phyloP scores from a whole-genome alignment of 495 filamentous ascomycete species.

The Tuber umbilicatum region DNA sequence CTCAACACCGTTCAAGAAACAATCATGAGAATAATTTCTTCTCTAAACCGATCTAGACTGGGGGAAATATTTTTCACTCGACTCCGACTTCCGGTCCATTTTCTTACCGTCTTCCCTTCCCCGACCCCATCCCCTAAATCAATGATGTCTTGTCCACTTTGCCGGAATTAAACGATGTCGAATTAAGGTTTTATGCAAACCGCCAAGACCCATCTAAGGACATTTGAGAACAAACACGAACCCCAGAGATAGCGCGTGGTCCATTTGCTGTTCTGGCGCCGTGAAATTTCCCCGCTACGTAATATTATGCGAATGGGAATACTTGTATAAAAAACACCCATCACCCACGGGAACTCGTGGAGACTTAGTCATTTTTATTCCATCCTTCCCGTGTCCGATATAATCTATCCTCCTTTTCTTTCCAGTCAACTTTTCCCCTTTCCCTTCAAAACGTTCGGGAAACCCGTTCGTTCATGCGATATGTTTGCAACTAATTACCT shows the following conservation, averaged over 20 bases:
- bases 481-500: conserved; percentile 4
- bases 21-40: neutral
- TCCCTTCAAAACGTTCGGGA: neutral
- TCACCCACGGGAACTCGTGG: neutral
- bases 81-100: conserved; percentile 6
- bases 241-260: neutral
- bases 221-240: conserved; percentile 1
- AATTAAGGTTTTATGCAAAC: conserved; percentile 36
- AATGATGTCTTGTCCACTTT: conserved; percentile 17
- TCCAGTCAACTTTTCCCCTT: neutral
- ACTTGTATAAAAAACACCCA: neutral
- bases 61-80: neutral
- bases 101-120: conserved; percentile 3
- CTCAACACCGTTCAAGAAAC: neutral
- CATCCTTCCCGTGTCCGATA: neutral
- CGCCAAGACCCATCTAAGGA: conserved; percentile 31
- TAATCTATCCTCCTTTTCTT: neutral
- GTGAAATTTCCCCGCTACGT: neutral
- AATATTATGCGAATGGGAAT: neutral
- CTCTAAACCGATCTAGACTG: neutral
- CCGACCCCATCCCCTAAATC: neutral
- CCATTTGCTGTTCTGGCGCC: neutral
- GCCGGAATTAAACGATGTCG: conserved; percentile 34
- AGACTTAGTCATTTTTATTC: neutral
- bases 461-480: neutral